Conservation (phyloP, 2,329 filamentous ascomycete species). For the Fusarium anthophilum region DNA sequence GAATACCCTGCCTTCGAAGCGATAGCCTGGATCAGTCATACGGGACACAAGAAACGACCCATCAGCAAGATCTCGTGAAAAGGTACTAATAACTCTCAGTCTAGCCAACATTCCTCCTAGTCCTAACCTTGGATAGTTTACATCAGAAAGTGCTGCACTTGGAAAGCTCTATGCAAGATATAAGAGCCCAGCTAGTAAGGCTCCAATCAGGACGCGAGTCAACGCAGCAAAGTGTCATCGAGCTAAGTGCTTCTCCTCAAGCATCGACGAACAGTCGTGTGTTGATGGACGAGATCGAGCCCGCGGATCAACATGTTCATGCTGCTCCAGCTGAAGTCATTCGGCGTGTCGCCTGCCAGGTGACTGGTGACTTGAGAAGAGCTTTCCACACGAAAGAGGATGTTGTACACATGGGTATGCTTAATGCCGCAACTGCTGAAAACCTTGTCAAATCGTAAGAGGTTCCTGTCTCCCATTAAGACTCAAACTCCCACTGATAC, state of each 20-base stretch:
- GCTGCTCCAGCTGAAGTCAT: constrained; percentile 26
- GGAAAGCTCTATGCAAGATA: constrained; percentile 18
- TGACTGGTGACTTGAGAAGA: constrained; percentile 19
- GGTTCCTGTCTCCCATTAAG: too few species aligned
- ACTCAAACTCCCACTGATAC: neutral
- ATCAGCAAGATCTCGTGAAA: constrained; percentile 11
- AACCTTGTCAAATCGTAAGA: constrained; percentile 18
- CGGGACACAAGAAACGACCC: neutral
- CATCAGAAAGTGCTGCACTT: constrained; percentile 21
- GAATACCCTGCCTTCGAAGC: constrained; percentile 20
- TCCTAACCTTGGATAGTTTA: neutral
- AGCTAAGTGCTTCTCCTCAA: neutral
- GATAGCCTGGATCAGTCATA: constrained; percentile 6
- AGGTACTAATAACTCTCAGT: neutral
- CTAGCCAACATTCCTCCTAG: neutral
- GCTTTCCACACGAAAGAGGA: constrained; percentile 16
- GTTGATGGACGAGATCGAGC: constrained; percentile 5
- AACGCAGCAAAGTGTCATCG: neutral
- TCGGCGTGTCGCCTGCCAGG: constrained; percentile 18
- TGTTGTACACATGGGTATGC: constrained; percentile 14
- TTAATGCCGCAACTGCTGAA: constrained; percentile 11
- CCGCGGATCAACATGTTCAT: constrained; percentile 19
- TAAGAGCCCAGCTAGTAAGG: constrained; percentile 3
- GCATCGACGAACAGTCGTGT: neutral
- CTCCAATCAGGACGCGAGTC: neutral